Evolutionary conservation across 352 stramenopile species (phyloP), one percentile per base, ranked within the genome.

Genomic region (Pelagophyceae sp.): DNA sequence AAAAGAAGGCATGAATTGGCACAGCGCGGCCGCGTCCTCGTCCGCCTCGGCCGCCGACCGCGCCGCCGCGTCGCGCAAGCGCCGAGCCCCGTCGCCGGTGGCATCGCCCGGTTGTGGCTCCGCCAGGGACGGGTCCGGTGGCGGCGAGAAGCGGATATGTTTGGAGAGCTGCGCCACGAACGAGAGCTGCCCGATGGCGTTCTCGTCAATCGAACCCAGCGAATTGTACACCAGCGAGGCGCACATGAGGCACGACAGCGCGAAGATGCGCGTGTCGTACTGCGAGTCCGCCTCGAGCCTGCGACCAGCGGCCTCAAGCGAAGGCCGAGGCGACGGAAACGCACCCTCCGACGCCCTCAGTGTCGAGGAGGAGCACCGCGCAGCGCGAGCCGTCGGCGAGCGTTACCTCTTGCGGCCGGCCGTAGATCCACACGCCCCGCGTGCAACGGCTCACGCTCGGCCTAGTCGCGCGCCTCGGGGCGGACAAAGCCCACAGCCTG

Each of bases 201-300:
- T 93, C 76, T 93, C 88, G 74, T 94, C 89, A 60, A 95, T 88
- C 45, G 83, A 91, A 19, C 88, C 88, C 75, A 91, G 88, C 72
- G 87, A 92, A 81, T 95, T 95, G 83, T 93, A 95, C 72, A 95
- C 89, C 50, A 95, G 83, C 74, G 90, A 90, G 65, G 88, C 93
- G 79, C 85, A 92, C 32, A 95, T 84, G 60, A 95, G 81, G 70
- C 86, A 90, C 38, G 89, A 86, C 61, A 95, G 80, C 69, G 88
- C 91, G 80, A 95, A 95, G 79, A 95, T 94, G 20, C 88, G 87
- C 67, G 87, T 85, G 76, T 95, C 90, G 79, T 95, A 92, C 50
- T 64, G 32, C 20, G 1, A 25, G 77, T 92, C 85, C 81, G 91
- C 87, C 67, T 94, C 87, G 27, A 93, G 83, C 0, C n/a, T n/a